A percentile compares a stretch with the other conserved stretches of the same genome.
Evolutionary conservation across 805 yeast species (phyloP).

Genomic region (Saturnispora saitoi): DNA sequence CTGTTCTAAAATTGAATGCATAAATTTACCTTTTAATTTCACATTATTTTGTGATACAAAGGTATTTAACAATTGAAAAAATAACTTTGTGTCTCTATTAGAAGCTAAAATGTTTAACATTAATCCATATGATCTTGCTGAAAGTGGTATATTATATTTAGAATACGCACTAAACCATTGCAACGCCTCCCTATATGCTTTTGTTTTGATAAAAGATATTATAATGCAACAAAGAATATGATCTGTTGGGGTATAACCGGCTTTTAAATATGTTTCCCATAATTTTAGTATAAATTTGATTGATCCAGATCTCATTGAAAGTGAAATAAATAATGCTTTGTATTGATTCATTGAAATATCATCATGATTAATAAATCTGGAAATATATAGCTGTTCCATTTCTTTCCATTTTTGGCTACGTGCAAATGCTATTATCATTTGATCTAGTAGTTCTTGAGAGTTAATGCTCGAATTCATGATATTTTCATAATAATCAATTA

Average conservation of each 20-base stretch:
- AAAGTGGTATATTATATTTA: conserved; percentile 24
- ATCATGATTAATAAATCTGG: conserved; percentile 43
- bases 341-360: conserved; percentile 47
- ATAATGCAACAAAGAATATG: conserved; percentile 39
- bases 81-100: conserved; percentile 30
- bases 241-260: conserved; percentile 41
- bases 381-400: conserved; percentile 49
- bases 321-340: conserved; percentile 49
- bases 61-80: conserved; percentile 26
- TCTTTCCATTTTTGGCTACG: conserved; percentile 36
- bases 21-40: conserved; percentile 11
- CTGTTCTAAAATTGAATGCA: conserved; percentile 13
- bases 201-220: conserved; percentile 30
- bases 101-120: conserved; percentile 31
- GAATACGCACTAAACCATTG: conserved; percentile 30
- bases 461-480: background rate
- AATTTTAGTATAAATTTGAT: conserved; percentile 30
- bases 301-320: conserved; percentile 44
- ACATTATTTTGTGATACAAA: conserved; percentile 10
- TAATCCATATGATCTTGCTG: conserved; percentile 26
- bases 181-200: conserved; percentile 31
- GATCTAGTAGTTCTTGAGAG: conserved; percentile 5
- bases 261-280: conserved; percentile 38
- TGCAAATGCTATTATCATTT: conserved; percentile 17
- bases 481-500: background rate